A percentile compares a stretch with the other conserved stretches of the same genome.
Evolutionary conservation across 495 filamentous ascomycete genomes (phyloP).

Genomic region (Penicillium flavigenum): DNA sequence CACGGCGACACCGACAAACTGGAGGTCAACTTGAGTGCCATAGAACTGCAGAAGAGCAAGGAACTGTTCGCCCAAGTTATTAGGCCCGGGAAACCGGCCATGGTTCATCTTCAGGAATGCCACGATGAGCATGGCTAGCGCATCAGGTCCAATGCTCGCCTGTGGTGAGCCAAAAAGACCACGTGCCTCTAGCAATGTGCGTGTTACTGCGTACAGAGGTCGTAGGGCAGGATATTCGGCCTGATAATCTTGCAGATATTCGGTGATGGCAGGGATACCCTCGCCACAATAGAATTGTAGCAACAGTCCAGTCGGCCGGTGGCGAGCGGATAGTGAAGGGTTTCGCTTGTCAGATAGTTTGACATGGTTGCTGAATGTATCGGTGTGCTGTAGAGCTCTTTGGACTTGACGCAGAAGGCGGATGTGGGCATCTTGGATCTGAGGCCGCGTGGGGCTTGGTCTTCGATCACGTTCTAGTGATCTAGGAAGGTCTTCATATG

Average conservation of each 20-base stretch:
- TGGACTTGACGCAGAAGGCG: slow-evolving; percentile 27
- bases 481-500: slow-evolving; percentile 25
- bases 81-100: slow-evolving; percentile 29
- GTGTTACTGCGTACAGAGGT: slow-evolving; percentile 48
- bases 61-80: slow-evolving; percentile 41
- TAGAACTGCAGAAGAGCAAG: slow-evolving; percentile 55
- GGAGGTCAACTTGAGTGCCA: slow-evolving; percentile 42
- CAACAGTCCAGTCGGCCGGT: slow-evolving; percentile 47
- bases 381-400: slow-evolving; percentile 17
- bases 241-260: slow-evolving; percentile 46
- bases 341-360: slow-evolving; percentile 19
- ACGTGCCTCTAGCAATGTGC: slow-evolving; percentile 49
- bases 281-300: slow-evolving; percentile 48
- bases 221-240: slow-evolving; percentile 50
- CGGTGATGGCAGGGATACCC: slow-evolving; percentile 31
- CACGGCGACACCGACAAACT: slow-evolving; percentile 47
- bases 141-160: slow-evolving; percentile 49
- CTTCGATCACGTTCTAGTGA: slow-evolving; percentile 24
- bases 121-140: slow-evolving; percentile 56
- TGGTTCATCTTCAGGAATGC: slow-evolving; percentile 49
- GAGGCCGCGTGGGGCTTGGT: slow-evolving; percentile 35
- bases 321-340: slow-evolving; percentile 31
- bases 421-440: slow-evolving; percentile 25
- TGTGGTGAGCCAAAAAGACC: slow-evolving; percentile 44
- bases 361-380: slow-evolving; percentile 17